These are phyloP conservation scores for Angomonas ambiguus DNA, from an alignment of 208 protist genomes.

Conservation along the genomic window DNA sequence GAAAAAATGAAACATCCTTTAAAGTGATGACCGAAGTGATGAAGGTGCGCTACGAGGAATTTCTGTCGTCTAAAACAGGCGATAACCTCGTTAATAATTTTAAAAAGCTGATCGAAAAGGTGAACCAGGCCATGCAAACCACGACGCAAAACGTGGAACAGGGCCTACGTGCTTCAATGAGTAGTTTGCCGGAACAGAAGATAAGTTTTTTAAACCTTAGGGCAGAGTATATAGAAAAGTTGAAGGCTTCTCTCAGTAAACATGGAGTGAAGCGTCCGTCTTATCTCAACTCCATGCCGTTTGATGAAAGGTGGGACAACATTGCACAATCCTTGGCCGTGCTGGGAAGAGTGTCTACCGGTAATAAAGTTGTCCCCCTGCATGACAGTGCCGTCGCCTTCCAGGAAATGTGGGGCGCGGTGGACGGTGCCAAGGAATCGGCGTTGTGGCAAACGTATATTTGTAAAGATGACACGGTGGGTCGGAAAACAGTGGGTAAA, in stretches of 20 bases:
- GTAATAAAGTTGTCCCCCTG: conserved; percentile 63
- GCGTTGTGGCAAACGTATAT: conserved; percentile 93
- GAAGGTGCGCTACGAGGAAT: not conserved
- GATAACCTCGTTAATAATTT: not conserved
- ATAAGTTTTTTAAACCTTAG: not conserved
- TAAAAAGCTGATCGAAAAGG: conserved; percentile 2
- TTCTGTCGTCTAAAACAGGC: not conserved
- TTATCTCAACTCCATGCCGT: conserved; percentile 43
- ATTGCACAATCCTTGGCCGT: conserved; percentile 51
- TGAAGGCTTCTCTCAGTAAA: conserved; percentile 15
- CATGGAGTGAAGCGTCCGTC: conserved; percentile 15
- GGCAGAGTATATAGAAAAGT: conserved; percentile 17
- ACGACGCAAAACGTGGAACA: not conserved
- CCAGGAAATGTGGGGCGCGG: conserved; percentile 76
- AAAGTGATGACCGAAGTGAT: not conserved
- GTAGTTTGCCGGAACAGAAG: not conserved
- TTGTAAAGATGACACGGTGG: conserved; percentile 87
- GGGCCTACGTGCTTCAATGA: not conserved
- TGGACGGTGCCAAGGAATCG: conserved; percentile 61
- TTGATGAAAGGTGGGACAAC: conserved; percentile 73
- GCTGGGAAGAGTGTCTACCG: conserved; percentile 55
- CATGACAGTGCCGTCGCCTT: conserved; percentile 79
- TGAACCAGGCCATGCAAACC: conserved; percentile 6
- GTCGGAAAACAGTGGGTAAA: conserved; percentile 55
- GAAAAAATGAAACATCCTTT: not conserved